Evolutionary conservation across 306 rosid genomes (phyloP), one percentile per base, ranked within the genome.

Genomic region (Nissolia schottii): DNA sequence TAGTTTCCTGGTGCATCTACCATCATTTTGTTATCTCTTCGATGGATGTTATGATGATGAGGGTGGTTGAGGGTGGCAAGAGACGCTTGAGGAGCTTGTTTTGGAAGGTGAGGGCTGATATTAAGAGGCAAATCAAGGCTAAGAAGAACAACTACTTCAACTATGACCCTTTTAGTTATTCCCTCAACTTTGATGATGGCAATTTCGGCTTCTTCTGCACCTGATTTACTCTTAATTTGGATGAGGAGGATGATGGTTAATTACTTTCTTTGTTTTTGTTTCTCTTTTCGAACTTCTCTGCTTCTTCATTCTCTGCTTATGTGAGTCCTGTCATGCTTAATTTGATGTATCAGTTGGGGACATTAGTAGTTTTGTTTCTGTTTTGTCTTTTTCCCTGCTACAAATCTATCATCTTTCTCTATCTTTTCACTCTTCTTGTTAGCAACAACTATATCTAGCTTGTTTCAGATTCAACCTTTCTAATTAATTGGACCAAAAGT

Each of bases 111-210:
- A 81, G 82, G 76, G 90, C 88, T 7, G 74, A 81, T 49, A 8
- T 85, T 6, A 85, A 61, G 79, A 81, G 84, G 37, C 81, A 79
- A 54, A 23, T 79, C 38, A 79, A 76, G 68, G 14, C 59, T 18
- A 32, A 29, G 10, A 75, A 81, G 51, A 81, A 72, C 12, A 79
- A 73, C 80, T 69, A 18, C 64, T 88, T 88, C 77, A 53, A 74
- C 81, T 88, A 88, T 18, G 93, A 88, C 35, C 85, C 88, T 75
- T 77, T 85, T 6, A 88, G 88, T 64, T 88, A 88, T 37, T 81
- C 93, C 0, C 90, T 88, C 79, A 88, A 88, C 81, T 88, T 88
- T 57, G 93, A 88, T 20, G 51, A 88, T 46, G 90, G 88, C 72
- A 67, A 83, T 37, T 83, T 83, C 40, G 85, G 81, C 2, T 87